A percentile compares a stretch with the other conserved stretches of the same genome.
These are phyloP conservation scores for Phaffomyces thermotolerans DNA, from an alignment of 805 yeast genomes.

Conservation along the genomic window DNA sequence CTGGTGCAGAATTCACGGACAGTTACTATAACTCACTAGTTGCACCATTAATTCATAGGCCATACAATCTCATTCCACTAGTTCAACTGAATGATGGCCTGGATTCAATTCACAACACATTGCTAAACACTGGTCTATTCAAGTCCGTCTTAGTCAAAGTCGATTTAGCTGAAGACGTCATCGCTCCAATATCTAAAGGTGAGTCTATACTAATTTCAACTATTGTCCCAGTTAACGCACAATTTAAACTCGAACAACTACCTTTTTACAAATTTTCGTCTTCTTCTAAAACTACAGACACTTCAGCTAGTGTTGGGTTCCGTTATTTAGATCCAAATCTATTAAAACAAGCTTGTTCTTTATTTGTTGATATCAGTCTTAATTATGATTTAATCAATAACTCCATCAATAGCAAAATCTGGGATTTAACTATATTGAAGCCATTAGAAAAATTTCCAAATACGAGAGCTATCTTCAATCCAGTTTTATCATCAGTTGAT, in stretches of 20 bases:
- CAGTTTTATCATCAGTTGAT: constrained; percentile 42
- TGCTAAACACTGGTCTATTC: constrained; percentile 40
- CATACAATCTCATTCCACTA: constrained; percentile 27
- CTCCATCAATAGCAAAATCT: constrained; percentile 39
- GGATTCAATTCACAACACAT: constrained; percentile 27
- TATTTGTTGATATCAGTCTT: constrained; percentile 39
- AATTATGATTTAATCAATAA: constrained; percentile 42
- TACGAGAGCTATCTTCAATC: constrained; percentile 39
- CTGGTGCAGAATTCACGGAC: constrained; percentile 31
- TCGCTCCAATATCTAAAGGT: constrained; percentile 8
- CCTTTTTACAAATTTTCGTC: constrained; percentile 24
- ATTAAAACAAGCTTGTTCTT: constrained; percentile 51
- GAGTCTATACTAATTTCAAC: neutral
- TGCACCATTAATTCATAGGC: constrained; percentile 31
- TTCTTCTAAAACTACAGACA: constrained; percentile 29
- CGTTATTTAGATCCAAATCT: constrained; percentile 38
- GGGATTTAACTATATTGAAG: constrained; percentile 39
- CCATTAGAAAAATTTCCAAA: constrained; percentile 40
- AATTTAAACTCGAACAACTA: constrained; percentile 33
- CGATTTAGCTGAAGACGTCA: constrained; percentile 29
- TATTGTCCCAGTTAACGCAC: constrained; percentile 37
- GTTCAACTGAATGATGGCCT: constrained; percentile 32
- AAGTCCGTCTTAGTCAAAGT: constrained; percentile 32
- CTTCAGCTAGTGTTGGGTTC: constrained; percentile 28
- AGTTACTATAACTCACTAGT: constrained; percentile 41